Percentiles rank a stretch among this genome's conserved stretches.
Evolutionary conservation across 352 stramenopile species (phyloP).

Genomic region (Peronosclerospora sorghi): DNA sequence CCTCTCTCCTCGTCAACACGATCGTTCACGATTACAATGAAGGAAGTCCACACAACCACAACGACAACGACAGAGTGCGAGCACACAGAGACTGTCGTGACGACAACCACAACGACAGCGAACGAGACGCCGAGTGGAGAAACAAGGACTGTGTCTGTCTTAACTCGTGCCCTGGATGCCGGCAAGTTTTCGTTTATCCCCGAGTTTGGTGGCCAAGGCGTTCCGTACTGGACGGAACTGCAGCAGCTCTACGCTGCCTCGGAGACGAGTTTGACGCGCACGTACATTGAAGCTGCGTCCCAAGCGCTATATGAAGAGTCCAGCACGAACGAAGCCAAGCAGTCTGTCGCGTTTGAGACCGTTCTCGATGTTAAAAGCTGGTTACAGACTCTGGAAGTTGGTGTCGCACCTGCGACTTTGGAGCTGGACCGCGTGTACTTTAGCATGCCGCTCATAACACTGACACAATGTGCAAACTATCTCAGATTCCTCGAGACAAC

Average conservation of each 20-base stretch:
- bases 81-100: slow-evolving; percentile 13
- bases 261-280: slow-evolving; percentile 16
- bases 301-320: slow-evolving; percentile 46
- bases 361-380: slow-evolving; percentile 40
- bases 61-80: slow-evolving; percentile 12
- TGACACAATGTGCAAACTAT: slow-evolving; percentile 75
- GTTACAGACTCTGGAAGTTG: slow-evolving; percentile 26
- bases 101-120: slow-evolving; percentile 12
- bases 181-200: slow-evolving; percentile 26
- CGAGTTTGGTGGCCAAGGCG: slow-evolving; percentile 64
- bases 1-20: slow-evolving; percentile 1
- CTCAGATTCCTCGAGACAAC: slow-evolving; percentile 47
- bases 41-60: slow-evolving; percentile 21
- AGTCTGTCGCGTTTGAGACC: slow-evolving; percentile 39
- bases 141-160: slow-evolving; percentile 8
- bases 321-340: slow-evolving; percentile 19
- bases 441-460: slow-evolving; percentile 69
- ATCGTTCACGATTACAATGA: slow-evolving; percentile 16
- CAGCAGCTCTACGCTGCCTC: slow-evolving; percentile 30
- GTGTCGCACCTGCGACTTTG: slow-evolving; percentile 8
- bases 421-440: slow-evolving; percentile 34
- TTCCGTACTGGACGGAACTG: slow-evolving; percentile 58
- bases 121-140: not conserved
- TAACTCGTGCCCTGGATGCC: slow-evolving; percentile 13
- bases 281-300: slow-evolving; percentile 35